phyloP scores from a whole-genome alignment of 2,329 filamentous ascomycete genomes.

The Calonectria fujianensis region DNA sequence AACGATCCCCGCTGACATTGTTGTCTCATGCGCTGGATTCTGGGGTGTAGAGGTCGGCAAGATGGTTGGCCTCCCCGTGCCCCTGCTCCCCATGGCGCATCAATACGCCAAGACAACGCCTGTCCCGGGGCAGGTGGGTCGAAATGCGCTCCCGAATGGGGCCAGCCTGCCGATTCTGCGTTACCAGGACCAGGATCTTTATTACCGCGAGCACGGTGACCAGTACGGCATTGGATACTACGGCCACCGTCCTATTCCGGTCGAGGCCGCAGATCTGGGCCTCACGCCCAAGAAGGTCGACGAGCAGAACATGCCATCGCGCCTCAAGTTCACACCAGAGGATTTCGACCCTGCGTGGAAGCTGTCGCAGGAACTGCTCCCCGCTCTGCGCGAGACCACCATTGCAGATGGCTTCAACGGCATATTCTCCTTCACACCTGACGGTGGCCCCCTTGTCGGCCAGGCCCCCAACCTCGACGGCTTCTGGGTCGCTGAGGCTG shows the following conservation, averaged over 20 bases:
- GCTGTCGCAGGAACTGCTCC: conserved; percentile 72
- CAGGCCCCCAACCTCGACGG: conserved; percentile 75
- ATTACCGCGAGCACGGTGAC: conserved; percentile 79
- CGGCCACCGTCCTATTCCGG: conserved; percentile 77
- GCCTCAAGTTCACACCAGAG: conserved; percentile 74
- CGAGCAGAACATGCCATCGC: conserved; percentile 78
- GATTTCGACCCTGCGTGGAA: conserved; percentile 79
- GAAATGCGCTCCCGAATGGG: conserved; percentile 63
- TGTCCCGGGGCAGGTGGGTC: conserved; percentile 65
- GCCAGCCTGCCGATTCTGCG: conserved; percentile 75
- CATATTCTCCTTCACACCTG: conserved; percentile 80
- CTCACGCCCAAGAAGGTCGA: conserved; percentile 71
- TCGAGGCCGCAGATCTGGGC: conserved; percentile 73
- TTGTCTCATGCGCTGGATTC: conserved; percentile 79
- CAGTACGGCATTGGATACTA: conserved; percentile 79
- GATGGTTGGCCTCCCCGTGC: conserved; percentile 75
- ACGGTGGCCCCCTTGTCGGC: conserved; percentile 76
- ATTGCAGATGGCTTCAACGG: conserved; percentile 79
- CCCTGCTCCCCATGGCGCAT: conserved; percentile 76
- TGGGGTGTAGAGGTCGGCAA: conserved; percentile 80
- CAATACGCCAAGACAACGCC: conserved; percentile 78
- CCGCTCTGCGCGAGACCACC: conserved; percentile 68
- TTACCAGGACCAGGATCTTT: conserved; percentile 78
- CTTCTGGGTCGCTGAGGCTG: conserved; percentile 79
- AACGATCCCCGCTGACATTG: conserved; percentile 73